Conservation (phyloP, 208 protist genomes). For the Histomonas meleagridis region DNA sequence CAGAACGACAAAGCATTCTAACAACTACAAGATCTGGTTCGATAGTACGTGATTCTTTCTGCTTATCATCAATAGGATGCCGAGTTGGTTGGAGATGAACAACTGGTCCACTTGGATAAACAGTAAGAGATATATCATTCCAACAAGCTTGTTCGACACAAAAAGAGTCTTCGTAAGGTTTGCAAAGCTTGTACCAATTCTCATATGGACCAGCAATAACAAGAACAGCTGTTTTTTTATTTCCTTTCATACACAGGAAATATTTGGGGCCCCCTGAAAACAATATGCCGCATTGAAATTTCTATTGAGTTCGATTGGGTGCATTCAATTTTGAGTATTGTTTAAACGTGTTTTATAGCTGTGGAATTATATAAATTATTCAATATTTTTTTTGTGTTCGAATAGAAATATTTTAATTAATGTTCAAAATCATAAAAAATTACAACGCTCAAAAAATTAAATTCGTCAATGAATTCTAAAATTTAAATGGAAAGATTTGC, state of each 20-base stretch:
- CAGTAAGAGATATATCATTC: not conserved
- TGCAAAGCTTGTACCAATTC: not conserved
- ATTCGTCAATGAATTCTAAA: no score
- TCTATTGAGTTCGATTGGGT: no score
- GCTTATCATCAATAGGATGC: not conserved
- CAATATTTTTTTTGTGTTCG: no score
- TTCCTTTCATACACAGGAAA: not conserved
- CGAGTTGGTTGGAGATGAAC: not conserved
- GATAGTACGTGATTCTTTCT: not conserved
- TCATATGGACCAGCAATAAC: not conserved
- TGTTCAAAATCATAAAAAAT: no score
- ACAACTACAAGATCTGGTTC: not conserved
- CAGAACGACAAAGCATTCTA: not conserved
- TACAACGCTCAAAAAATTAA: no score
- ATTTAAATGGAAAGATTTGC: no score
- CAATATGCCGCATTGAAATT: no score
- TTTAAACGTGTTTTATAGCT: no score
- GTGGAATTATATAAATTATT: no score
- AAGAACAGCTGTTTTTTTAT: not conserved
- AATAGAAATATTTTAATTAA: no score
- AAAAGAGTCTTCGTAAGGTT: not conserved
- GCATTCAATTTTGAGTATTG: no score
- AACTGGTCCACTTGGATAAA: not conserved
- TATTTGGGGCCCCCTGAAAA: no score
- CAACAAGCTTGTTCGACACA: not conserved